Evolutionary conservation across 768 basidiomycete genomes (phyloP).

Genomic region (Phlebiopsis gigantea): DNA sequence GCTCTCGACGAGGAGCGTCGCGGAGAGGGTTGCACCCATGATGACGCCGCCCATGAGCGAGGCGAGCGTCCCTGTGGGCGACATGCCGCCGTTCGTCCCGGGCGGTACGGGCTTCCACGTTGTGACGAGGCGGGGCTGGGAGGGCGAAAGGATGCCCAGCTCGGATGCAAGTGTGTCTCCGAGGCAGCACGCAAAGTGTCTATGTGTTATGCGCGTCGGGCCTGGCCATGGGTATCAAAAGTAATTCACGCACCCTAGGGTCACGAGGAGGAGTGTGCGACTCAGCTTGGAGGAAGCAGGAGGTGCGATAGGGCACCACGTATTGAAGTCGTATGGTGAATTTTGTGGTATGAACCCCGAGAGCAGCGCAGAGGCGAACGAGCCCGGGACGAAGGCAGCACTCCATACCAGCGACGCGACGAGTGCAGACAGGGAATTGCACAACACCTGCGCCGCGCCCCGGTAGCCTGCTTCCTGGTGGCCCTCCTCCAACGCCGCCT

Average conservation of each 20-base stretch:
- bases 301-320: slow-evolving; percentile 61
- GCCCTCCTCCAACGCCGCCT: slow-evolving; percentile 73
- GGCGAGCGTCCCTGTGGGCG: slow-evolving; percentile 65
- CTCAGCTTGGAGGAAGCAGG: slow-evolving; percentile 46
- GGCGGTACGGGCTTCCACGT: slow-evolving; percentile 71
- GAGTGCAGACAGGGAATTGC: slow-evolving; percentile 68
- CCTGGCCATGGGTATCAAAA: not conserved
- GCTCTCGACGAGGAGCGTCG: slow-evolving; percentile 59
- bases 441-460: slow-evolving; percentile 74
- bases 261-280: slow-evolving; percentile 55
- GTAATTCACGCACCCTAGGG: slow-evolving; percentile 50
- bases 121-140: slow-evolving; percentile 72
- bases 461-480: slow-evolving; percentile 73
- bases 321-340: slow-evolving; percentile 31
- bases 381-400: slow-evolving; percentile 43
- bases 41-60: slow-evolving; percentile 68
- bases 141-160: slow-evolving; percentile 76
- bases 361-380: slow-evolving; percentile 19
- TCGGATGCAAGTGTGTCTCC: slow-evolving; percentile 94
- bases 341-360: slow-evolving; percentile 14
- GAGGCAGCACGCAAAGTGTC: slow-evolving; percentile 84
- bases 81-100: slow-evolving; percentile 89
- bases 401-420: slow-evolving; percentile 63
- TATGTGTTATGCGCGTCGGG: slow-evolving; percentile 23
- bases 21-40: slow-evolving; percentile 60